Evolutionary conservation across 805 yeast species (phyloP), one percentile per base, ranked within the genome.

Genomic region (Yarrowia sp.): DNA sequence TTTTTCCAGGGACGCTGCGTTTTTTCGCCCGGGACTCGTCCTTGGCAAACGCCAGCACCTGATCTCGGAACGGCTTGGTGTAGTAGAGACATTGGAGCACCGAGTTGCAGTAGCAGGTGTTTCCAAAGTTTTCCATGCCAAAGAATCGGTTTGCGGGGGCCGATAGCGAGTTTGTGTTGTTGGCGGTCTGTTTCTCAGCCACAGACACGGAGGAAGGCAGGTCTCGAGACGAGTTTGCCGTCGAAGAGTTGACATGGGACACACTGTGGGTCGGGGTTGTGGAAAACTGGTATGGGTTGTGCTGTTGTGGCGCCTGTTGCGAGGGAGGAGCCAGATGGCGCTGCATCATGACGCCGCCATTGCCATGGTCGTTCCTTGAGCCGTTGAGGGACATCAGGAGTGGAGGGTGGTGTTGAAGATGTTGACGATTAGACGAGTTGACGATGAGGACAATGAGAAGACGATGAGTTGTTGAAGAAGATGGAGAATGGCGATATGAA

Each of bases 31-130:
- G 56, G n/a, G 43, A 8, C 5, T 63, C 48, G 56, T 63, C 56
- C 46, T 38, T 36, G 45, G 56, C 90, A 70, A 82, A 82, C 66
- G 80, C 78, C 61, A 87, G 76, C 1, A 90, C 75, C 67, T 82
- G 82, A 16, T 81, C 78, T 56, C 98, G 84, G 74, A 95, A 92
- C 38, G 83, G 84, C 35, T 84, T 83, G 3, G 94, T 84, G 79
- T 90, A 88, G 80, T 86, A 94, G 10, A 94, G 83, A 72, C 97
- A 91, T 77, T 95, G 99, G 32, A 95, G 79, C 40, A 95, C 90
- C 10, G 97, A 91, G 74, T 95, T 95, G 78, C 97, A 91, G 80
- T 94, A 94, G 79, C 98, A 95, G 0, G 98, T 92, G 76, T 92
- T 78, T 55, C 82, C 82, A 70, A 79, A 79, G 73, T 81, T 81